phyloP scores from a whole-genome alignment of 208 protist genomes.

The Herpetomonas tarakana region DNA sequence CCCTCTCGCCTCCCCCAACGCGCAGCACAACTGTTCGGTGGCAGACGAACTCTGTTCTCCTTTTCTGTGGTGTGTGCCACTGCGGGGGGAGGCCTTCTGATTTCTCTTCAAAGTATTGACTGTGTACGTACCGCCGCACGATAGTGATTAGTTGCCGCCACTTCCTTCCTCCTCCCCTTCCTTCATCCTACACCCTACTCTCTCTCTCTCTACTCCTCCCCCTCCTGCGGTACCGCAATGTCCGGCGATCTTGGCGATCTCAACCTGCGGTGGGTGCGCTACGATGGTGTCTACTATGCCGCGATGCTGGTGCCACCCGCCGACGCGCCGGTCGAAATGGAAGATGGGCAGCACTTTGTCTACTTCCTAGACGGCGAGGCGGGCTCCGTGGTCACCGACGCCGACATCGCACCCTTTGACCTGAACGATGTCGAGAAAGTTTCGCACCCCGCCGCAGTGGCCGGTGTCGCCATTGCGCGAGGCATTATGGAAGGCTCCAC shows the following conservation, averaged over 20 bases:
- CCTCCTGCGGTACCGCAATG: no score
- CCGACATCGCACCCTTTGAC: constrained; percentile 57
- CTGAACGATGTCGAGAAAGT: constrained; percentile 38
- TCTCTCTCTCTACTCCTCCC: no score
- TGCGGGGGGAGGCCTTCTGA: no score
- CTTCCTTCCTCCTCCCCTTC: no score
- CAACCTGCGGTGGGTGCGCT: constrained; percentile 74
- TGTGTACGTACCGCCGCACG: no score
- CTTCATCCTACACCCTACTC: no score
- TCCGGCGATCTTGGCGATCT: constrained; percentile 1
- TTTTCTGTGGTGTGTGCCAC: no score
- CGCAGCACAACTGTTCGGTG: no score
- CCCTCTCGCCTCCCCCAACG: no score
- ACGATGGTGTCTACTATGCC: constrained; percentile 70
- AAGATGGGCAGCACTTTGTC: constrained; percentile 46
- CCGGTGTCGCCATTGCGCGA: constrained; percentile 48
- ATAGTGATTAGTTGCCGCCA: no score
- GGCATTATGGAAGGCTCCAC: constrained; percentile 42
- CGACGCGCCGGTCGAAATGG: constrained; percentile 41
- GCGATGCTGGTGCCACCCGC: constrained; percentile 42
- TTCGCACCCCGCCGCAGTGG: constrained; percentile 42
- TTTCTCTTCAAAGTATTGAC: no score
- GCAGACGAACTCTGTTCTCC: no score
- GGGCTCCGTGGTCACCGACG: constrained; percentile 45
- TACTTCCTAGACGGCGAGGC: constrained; percentile 73